Evolutionary conservation across 805 yeast species (phyloP).

Genomic region (Suhomyces tanzawaensis): DNA sequence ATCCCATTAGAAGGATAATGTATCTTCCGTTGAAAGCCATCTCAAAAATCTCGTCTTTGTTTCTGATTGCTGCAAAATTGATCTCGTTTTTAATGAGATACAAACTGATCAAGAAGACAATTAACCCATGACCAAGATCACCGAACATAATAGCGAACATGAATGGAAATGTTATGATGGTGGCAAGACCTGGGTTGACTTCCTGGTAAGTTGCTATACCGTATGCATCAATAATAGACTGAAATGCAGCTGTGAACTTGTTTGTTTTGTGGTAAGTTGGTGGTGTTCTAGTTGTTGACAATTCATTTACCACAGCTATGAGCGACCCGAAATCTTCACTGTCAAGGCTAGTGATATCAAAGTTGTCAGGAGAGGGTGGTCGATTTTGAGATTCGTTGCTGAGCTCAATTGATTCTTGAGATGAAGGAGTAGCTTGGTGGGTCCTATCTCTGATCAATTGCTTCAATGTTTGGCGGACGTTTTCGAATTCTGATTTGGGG

Average conservation of each 20-base stretch:
- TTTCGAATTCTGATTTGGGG: conserved; percentile 51
- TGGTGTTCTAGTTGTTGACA: conserved; percentile 80
- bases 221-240: conserved; percentile 90
- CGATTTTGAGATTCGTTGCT: not conserved
- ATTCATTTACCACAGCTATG: conserved; percentile 42
- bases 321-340: conserved; percentile 14
- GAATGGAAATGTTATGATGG: conserved; percentile 93
- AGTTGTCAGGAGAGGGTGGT: conserved; percentile 21
- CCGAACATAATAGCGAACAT: conserved; percentile 99
- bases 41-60: conserved; percentile 87
- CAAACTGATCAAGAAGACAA: conserved; percentile 72
- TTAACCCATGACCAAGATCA: conserved; percentile 93
- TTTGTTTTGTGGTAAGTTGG: conserved; percentile 96
- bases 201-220: conserved; percentile 92
- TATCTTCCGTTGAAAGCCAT: conserved; percentile 96
- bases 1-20: conserved; percentile 87
- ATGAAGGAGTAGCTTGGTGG: conserved; percentile 18
- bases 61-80: conserved; percentile 58
- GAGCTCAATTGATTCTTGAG: not conserved
- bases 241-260: conserved; percentile 91
- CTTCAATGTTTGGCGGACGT: conserved; percentile 39
- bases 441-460: conserved; percentile 39
- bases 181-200: conserved; percentile 94
- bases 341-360: conserved; percentile 9
- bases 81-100: conserved; percentile 72